Evolutionary conservation across 2,329 filamentous ascomycete genomes (phyloP).

Genomic region (Fulvia fulva): DNA sequence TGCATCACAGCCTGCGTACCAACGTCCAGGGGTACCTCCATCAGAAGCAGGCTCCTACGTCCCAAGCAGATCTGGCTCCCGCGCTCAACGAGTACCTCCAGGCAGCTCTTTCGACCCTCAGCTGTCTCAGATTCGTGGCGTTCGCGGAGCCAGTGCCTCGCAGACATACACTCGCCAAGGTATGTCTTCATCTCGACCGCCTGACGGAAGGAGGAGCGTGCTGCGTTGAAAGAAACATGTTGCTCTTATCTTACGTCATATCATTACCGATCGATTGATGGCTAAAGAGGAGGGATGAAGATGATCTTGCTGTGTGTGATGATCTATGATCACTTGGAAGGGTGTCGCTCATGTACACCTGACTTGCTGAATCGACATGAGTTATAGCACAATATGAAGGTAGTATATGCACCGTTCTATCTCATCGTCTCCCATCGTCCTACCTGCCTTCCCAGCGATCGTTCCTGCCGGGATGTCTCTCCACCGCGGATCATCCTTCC

Average conservation of each 20-base stretch:
- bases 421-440: neutral
- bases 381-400: neutral
- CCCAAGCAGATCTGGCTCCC: neutral
- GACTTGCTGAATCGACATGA: neutral
- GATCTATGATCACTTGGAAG: neutral
- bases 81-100: neutral
- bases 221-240: neutral
- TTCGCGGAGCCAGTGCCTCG: slow-evolving; percentile 22
- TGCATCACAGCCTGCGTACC: neutral
- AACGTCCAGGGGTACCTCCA: neutral
- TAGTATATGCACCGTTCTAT: neutral
- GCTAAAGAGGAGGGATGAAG: neutral
- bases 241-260: neutral
- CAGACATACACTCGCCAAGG: slow-evolving; percentile 1
- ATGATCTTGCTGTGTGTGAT: neutral
- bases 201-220: slow-evolving; percentile 19
- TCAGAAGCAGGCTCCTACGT: neutral
- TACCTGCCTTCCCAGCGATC: neutral
- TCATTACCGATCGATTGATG: neutral
- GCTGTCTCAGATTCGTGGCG: slow-evolving; percentile 25
- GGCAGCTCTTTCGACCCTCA: slow-evolving; percentile 10
- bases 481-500: neutral
- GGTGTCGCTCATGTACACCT: neutral
- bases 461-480: neutral
- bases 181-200: slow-evolving; percentile 14